Conservation (phyloP, 2,329 filamentous ascomycete species). For the Alternaria hordeiaustralica region DNA sequence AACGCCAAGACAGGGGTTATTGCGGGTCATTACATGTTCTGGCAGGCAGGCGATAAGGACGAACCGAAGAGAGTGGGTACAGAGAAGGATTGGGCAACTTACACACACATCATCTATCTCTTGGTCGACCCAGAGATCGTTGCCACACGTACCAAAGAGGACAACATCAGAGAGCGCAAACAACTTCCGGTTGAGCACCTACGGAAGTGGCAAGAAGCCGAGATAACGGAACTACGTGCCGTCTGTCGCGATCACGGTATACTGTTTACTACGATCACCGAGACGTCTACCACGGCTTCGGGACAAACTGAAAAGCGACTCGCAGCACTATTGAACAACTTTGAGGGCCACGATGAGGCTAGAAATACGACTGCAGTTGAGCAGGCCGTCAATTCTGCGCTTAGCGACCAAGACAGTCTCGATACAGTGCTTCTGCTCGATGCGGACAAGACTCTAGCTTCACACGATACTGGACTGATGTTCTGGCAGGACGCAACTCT, state of each 20-base stretch:
- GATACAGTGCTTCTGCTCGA: constrained; percentile 64
- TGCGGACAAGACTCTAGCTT: constrained; percentile 62
- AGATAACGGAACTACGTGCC: neutral
- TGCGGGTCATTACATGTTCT: constrained; percentile 65
- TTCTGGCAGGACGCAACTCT: constrained; percentile 56
- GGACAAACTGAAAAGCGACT: constrained; percentile 6
- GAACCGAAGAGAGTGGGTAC: constrained; percentile 49
- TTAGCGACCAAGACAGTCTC: neutral
- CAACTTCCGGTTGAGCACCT: neutral
- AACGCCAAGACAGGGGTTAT: constrained; percentile 56
- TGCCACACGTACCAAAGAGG: constrained; percentile 43
- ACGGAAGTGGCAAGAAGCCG: constrained; percentile 1
- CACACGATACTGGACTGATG: constrained; percentile 57
- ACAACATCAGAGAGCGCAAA: constrained; percentile 42
- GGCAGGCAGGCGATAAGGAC: constrained; percentile 46
- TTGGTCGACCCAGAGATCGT: constrained; percentile 49
- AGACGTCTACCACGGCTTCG: neutral
- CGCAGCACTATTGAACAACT: constrained; percentile 46
- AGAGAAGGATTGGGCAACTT: constrained; percentile 53
- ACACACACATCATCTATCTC: constrained; percentile 66
- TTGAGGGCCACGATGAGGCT: constrained; percentile 48
- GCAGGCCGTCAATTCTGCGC: neutral
- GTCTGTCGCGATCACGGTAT: constrained; percentile 48
- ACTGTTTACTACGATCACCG: constrained; percentile 49
- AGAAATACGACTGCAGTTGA: constrained; percentile 40